Evolutionary conservation across 2,329 filamentous ascomycete genomes (phyloP).

Genomic region (Botrytis galanthina): DNA sequence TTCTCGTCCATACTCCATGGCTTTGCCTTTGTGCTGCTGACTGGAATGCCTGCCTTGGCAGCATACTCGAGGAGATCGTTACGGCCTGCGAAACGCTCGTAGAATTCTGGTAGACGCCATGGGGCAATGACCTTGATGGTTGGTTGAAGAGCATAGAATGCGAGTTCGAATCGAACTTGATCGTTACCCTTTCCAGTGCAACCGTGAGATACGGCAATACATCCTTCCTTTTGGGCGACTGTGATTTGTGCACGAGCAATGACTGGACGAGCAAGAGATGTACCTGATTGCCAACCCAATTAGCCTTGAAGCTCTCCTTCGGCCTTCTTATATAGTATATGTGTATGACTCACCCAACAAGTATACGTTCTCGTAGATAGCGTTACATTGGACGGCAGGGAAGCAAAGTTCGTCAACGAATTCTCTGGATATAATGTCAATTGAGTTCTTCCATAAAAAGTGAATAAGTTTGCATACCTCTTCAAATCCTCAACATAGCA

Average conservation of each 20-base stretch:
- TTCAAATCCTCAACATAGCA: slow-evolving; percentile 59
- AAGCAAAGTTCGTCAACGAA: slow-evolving; percentile 76
- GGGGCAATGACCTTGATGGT: slow-evolving; percentile 72
- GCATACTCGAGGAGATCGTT: slow-evolving; percentile 73
- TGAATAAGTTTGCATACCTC: slow-evolving; percentile 14
- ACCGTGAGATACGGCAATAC: slow-evolving; percentile 48
- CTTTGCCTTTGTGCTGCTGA: slow-evolving; percentile 70
- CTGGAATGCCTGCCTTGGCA: slow-evolving; percentile 63
- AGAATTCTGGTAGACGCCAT: slow-evolving; percentile 69
- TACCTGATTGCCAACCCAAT: slow-evolving; percentile 43
- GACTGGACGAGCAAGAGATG: slow-evolving; percentile 65
- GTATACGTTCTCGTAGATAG: slow-evolving; percentile 67
- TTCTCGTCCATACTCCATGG: slow-evolving; percentile 70
- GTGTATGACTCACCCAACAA: slow-evolving; percentile 48
- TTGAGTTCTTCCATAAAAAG: background rate
- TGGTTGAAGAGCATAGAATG: slow-evolving; percentile 61
- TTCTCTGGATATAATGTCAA: slow-evolving; percentile 46
- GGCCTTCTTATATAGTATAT: background rate
- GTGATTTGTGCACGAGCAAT: slow-evolving; percentile 66
- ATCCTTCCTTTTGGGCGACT: slow-evolving; percentile 60
- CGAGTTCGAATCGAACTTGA: slow-evolving; percentile 64
- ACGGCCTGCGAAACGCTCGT: slow-evolving; percentile 67
- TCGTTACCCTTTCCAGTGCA: slow-evolving; percentile 66
- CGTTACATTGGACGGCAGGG: slow-evolving; percentile 73
- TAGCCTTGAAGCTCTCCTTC: background rate